Evolutionary conservation across 2,329 filamentous ascomycete species (phyloP).

Genomic region (Neofusicoccum cordaticola): DNA sequence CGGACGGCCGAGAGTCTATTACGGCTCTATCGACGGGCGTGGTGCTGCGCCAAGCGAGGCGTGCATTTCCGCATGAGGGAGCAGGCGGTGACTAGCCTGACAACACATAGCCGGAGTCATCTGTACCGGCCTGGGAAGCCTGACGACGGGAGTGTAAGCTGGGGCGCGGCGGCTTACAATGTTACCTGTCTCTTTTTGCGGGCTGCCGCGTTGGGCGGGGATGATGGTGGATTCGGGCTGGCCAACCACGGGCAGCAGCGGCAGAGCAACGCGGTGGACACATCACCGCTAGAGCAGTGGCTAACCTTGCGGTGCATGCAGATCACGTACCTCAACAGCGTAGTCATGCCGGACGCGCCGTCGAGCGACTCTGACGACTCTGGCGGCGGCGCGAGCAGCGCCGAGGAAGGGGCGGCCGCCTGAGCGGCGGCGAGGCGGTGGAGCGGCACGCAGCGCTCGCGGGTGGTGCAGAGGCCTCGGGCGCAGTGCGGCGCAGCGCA

Average conservation of each 20-base stretch:
- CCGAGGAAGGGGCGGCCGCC: slow-evolving; percentile 17
- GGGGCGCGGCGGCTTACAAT: neutral
- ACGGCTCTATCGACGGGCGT: neutral
- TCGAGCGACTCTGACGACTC: slow-evolving; percentile 26
- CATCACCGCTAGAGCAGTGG: slow-evolving; percentile 5
- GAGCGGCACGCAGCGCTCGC: neutral
- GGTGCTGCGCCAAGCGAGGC: slow-evolving; percentile 2
- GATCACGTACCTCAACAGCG: slow-evolving; percentile 51
- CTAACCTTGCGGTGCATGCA: slow-evolving; percentile 25
- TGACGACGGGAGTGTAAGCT: slow-evolving; percentile 1
- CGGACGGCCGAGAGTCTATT: slow-evolving; percentile 13
- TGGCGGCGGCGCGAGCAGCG: slow-evolving; percentile 20
- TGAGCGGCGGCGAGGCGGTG: slow-evolving; percentile 22
- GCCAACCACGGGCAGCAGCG: slow-evolving; percentile 15
- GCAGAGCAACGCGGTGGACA: slow-evolving; percentile 11
- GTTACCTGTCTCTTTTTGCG: slow-evolving; percentile 17
- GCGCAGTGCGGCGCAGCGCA: slow-evolving; percentile 14
- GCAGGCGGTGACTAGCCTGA: slow-evolving; percentile 12
- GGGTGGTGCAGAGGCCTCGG: neutral
- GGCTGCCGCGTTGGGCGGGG: slow-evolving; percentile 12
- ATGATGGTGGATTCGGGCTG: slow-evolving; percentile 15
- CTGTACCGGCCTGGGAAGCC: slow-evolving; percentile 5
- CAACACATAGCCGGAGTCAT: slow-evolving; percentile 8
- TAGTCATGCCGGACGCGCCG: slow-evolving; percentile 49
- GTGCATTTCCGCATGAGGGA: neutral